Conservation (phyloP, 1,139 yeast species). For the Debaryomycetaceae sp. region DNA sequence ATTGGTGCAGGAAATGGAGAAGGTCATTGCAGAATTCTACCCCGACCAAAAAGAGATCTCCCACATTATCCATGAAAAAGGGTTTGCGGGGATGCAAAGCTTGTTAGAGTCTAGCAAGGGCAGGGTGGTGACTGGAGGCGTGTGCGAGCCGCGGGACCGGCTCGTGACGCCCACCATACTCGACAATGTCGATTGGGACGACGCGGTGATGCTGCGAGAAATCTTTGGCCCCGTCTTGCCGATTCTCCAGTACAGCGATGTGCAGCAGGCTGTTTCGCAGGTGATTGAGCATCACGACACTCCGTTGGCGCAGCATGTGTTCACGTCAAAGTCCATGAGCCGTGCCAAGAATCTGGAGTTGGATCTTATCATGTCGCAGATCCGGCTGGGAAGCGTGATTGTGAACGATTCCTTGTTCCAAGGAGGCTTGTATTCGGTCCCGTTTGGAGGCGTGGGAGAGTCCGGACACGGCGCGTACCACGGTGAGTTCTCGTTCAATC, state of each 20-base stretch:
- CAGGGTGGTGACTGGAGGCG: conserved; percentile 45
- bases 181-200: conserved; percentile 50
- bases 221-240: conserved; percentile 85
- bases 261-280: conserved; percentile 36
- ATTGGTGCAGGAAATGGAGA: conserved; percentile 35
- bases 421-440: conserved; percentile 59
- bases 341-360: conserved; percentile 35
- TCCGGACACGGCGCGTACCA: conserved; percentile 83
- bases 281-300: conserved; percentile 55
- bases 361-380: conserved; percentile 35
- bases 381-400: conserved; percentile 67
- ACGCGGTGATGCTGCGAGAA: conserved; percentile 66
- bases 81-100: conserved; percentile 40
- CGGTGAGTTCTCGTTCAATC: conserved; percentile 59
- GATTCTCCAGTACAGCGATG: conserved; percentile 42
- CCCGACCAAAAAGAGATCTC: conserved; percentile 34
- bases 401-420: conserved; percentile 71
- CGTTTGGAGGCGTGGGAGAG: conserved; percentile 86
- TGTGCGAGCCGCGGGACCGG: conserved; percentile 28
- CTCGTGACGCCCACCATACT: conserved; percentile 71
- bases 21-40: conserved; percentile 35
- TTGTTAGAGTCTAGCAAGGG: conserved; percentile 50
- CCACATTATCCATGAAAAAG: conserved; percentile 52
- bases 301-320: conserved; percentile 80
- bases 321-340: conserved; percentile 34